These are phyloP conservation scores for Pseudopediastrum boryanum DNA, from an alignment of 139 green algal genomes.

Conservation along the genomic window DNA sequence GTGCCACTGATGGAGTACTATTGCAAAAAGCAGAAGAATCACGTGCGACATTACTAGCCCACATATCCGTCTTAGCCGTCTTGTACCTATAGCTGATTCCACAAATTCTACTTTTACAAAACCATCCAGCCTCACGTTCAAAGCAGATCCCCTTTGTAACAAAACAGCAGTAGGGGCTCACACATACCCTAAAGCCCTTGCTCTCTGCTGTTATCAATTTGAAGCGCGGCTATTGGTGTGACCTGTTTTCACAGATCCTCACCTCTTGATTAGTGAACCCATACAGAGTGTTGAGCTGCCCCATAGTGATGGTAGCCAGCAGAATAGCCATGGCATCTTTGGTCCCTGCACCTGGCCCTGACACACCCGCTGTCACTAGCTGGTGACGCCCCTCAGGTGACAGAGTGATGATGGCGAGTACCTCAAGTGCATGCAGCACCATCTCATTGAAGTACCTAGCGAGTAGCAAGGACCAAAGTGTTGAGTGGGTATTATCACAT, in stretches of 20 bases:
- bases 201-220: no score
- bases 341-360: not conserved
- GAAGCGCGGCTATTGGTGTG: no score
- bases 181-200: no score
- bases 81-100: no score
- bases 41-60: no score
- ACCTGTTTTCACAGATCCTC: not conserved
- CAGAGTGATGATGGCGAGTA: slow-evolving; percentile 65
- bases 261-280: slow-evolving; percentile 61
- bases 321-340: slow-evolving; percentile 54
- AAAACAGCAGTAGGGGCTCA: no score
- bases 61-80: no score
- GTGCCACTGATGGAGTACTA: no score
- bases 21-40: no score
- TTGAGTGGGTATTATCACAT: not conserved
- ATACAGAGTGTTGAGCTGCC: slow-evolving; percentile 46
- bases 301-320: slow-evolving; percentile 47
- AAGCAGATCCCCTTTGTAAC: no score
- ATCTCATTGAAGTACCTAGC: slow-evolving; percentile 63
- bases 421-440: slow-evolving; percentile 50
- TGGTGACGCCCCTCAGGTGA: slow-evolving; percentile 47
- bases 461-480: not conserved
- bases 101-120: no score
- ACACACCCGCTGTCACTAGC: slow-evolving; percentile 5
- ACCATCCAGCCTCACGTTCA: no score